These are phyloP conservation scores for Mycena chlorophos DNA, from an alignment of 768 basidiomycete genomes.

Conservation along the genomic window DNA sequence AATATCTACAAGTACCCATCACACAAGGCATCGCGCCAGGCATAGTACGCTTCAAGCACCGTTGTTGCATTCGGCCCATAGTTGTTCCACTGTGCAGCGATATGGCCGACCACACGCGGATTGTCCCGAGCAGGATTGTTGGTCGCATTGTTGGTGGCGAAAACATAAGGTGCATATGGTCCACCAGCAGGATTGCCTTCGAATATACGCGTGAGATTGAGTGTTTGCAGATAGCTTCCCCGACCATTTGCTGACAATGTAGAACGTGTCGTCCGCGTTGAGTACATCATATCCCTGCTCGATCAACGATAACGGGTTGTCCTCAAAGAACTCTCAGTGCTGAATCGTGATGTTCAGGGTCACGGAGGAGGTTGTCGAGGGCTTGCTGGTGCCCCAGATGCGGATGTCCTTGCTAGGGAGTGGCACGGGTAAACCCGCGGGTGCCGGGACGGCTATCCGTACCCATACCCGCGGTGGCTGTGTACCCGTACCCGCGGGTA, in stretches of 20 bases:
- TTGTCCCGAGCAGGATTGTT: constrained; percentile 19
- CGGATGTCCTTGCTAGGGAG: constrained; percentile 20
- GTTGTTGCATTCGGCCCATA: constrained; percentile 20
- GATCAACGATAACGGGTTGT: constrained; percentile 12
- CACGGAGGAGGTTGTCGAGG: constrained; percentile 16
- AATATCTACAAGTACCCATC: no score
- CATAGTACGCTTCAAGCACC: constrained; percentile 19
- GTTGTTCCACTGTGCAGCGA: constrained; percentile 22
- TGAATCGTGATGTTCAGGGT: constrained; percentile 22
- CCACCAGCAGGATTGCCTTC: constrained; percentile 21
- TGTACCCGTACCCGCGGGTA: no score
- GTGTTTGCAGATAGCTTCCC: constrained; percentile 21
- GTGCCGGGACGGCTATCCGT: no score
- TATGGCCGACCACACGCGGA: constrained; percentile 14
- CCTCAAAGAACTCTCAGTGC: constrained; percentile 25
- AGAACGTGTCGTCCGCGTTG: constrained; percentile 21
- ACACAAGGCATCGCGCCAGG: constrained; percentile 19
- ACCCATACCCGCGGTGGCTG: no score
- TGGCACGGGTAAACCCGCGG: no score
- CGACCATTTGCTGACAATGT: constrained; percentile 19
- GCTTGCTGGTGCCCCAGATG: constrained; percentile 23
- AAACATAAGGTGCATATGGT: constrained; percentile 15
- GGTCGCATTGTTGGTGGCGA: constrained; percentile 20
- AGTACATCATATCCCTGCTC: constrained; percentile 10
- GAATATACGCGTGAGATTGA: constrained; percentile 21